Percentiles rank a stretch among this genome's conserved stretches.
Evolutionary conservation across 1,139 yeast genomes (phyloP).

Genomic region (Tardiomyces blankii): DNA sequence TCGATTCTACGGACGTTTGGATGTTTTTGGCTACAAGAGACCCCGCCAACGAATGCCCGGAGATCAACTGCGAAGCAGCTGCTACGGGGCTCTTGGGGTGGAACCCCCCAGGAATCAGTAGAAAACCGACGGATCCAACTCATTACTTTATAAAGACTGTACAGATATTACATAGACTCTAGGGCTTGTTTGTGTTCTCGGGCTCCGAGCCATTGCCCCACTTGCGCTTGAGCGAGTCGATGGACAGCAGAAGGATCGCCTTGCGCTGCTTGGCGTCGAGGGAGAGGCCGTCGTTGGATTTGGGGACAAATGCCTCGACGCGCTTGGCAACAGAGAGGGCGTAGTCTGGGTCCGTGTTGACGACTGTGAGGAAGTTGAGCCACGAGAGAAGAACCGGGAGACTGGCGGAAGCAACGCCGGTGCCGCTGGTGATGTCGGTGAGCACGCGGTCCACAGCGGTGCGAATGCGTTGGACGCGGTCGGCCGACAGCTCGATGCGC

Average conservation of each 20-base stretch:
- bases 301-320: background rate
- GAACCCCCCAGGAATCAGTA: too few relatives aligned
- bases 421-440: background rate
- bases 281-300: background rate
- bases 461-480: conserved; percentile 30
- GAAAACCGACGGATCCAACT: too few relatives aligned
- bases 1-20: too few relatives aligned
- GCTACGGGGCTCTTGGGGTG: too few relatives aligned
- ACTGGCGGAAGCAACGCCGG: conserved; percentile 15
- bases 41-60: too few relatives aligned
- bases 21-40: too few relatives aligned
- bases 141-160: too few relatives aligned
- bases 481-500: conserved; percentile 28
- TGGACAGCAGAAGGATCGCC: background rate
- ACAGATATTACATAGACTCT: too few relatives aligned
- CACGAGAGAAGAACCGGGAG: conserved; percentile 41
- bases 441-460: background rate
- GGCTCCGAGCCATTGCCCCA: background rate
- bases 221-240: background rate
- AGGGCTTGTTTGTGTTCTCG: too few relatives aligned
- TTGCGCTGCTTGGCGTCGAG: background rate
- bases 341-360: conserved; percentile 19
- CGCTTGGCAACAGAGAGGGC: conserved; percentile 4
- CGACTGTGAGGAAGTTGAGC: conserved; percentile 42
- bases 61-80: too few relatives aligned